Evolutionary conservation across 2,329 filamentous ascomycete species (phyloP).

Genomic region (Paraphaeosphaeria minitans): DNA sequence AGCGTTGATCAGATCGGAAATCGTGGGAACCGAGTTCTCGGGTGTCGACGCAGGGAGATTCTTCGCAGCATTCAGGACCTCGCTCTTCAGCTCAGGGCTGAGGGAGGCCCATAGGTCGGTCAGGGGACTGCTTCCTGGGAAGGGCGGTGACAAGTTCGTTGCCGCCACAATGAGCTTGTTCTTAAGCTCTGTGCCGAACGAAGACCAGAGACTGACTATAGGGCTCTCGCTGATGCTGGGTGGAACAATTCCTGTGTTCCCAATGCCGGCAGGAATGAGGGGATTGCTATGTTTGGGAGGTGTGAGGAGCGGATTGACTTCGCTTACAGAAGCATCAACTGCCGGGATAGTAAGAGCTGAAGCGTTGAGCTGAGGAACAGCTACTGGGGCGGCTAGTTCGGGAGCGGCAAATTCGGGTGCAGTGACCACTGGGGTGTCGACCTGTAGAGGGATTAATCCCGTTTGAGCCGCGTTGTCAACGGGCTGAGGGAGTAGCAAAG

Average conservation of each 20-base stretch:
- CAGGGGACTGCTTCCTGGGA: not conserved
- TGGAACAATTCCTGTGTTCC: conserved; percentile 1
- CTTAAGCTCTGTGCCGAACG: conserved; percentile 7
- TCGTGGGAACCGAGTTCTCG: not conserved
- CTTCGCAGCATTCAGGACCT: conserved; percentile 9
- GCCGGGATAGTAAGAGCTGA: not conserved
- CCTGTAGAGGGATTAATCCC: not conserved
- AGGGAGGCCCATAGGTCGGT: conserved; percentile 9
- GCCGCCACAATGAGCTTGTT: conserved; percentile 11
- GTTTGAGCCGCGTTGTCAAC: not conserved
- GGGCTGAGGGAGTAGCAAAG: not conserved
- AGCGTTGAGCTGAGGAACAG: not conserved
- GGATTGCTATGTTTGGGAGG: not conserved
- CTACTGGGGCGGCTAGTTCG: not conserved
- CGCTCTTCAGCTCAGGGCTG: conserved; percentile 1
- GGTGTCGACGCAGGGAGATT: not conserved
- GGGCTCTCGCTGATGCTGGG: conserved; percentile 2
- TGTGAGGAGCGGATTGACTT: not conserved
- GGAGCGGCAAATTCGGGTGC: not conserved
- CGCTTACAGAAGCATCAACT: not conserved
- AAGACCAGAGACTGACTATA: conserved; percentile 7
- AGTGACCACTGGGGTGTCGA: not conserved
- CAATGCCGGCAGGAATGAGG: not conserved
- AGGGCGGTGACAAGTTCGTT: not conserved
- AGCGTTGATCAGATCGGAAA: conserved; percentile 6